These are phyloP conservation scores for Colletotrichum sp. DNA, from an alignment of 2,329 filamentous ascomycete species.

Conservation along the genomic window DNA sequence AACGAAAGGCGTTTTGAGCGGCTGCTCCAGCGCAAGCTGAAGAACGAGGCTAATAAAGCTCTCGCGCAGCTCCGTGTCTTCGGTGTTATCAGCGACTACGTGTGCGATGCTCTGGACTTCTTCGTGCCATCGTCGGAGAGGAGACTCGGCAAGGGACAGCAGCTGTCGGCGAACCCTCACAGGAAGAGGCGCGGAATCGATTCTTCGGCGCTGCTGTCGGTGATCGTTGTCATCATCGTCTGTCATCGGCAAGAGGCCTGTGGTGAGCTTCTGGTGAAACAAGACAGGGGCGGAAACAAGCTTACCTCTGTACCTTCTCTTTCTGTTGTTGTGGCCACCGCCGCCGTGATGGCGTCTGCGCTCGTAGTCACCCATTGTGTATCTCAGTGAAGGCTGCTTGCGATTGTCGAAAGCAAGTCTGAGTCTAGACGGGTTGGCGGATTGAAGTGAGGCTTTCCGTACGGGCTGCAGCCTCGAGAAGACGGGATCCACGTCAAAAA, in stretches of 20 bases:
- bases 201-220: slow-evolving; percentile 70
- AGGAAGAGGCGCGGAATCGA: slow-evolving; percentile 71
- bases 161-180: slow-evolving; percentile 80
- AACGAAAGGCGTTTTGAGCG: slow-evolving; percentile 96
- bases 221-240: slow-evolving; percentile 83
- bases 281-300: slow-evolving; percentile 7
- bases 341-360: slow-evolving; percentile 53
- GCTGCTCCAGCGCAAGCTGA: slow-evolving; percentile 86
- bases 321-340: slow-evolving; percentile 68
- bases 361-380: slow-evolving; percentile 61
- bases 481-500: slow-evolving; percentile 15
- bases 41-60: slow-evolving; percentile 76
- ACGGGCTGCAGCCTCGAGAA: background rate
- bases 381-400: slow-evolving; percentile 7
- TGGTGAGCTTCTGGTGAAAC: slow-evolving; percentile 1
- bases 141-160: slow-evolving; percentile 81
- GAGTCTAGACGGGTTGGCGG: background rate
- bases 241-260: slow-evolving; percentile 29
- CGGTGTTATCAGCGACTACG: slow-evolving; percentile 80
- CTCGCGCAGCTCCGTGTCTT: slow-evolving; percentile 79
- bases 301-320: slow-evolving; percentile 81
- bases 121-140: slow-evolving; percentile 78
- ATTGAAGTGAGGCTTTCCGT: background rate
- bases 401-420: background rate
- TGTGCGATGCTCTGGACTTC: slow-evolving; percentile 78